phyloP scores from a whole-genome alignment of 495 filamentous ascomycete genomes.

The Emericellopsis terricola region DNA sequence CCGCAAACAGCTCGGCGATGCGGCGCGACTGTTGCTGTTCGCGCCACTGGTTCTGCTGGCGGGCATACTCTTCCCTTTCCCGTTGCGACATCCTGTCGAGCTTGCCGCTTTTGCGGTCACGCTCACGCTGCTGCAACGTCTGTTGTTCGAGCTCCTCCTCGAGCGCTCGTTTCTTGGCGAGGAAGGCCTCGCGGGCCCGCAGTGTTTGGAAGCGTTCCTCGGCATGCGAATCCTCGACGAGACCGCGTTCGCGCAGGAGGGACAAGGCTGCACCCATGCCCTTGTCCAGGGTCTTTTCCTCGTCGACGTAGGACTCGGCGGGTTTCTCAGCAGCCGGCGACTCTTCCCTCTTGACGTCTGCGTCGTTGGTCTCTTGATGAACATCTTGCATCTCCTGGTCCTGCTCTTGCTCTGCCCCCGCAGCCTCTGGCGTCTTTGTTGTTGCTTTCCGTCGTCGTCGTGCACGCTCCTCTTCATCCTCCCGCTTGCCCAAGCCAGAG shows the following conservation, averaged over 20 bases:
- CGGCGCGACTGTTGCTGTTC: slow-evolving; percentile 67
- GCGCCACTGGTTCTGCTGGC: slow-evolving; percentile 68
- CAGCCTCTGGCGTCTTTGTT: slow-evolving; percentile 25
- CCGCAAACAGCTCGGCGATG: slow-evolving; percentile 67
- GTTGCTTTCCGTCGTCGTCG: slow-evolving; percentile 20
- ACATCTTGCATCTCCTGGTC: slow-evolving; percentile 15
- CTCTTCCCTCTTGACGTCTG: slow-evolving; percentile 40
- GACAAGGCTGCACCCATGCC: slow-evolving; percentile 68
- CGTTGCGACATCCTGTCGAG: slow-evolving; percentile 74
- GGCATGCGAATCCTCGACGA: slow-evolving; percentile 46
- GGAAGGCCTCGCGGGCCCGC: slow-evolving; percentile 64
- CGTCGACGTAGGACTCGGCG: slow-evolving; percentile 61
- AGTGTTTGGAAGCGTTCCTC: slow-evolving; percentile 47
- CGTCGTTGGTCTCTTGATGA: slow-evolving; percentile 20
- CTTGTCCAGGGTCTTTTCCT: slow-evolving; percentile 57
- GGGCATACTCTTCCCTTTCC: slow-evolving; percentile 80
- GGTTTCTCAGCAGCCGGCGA: slow-evolving; percentile 28
- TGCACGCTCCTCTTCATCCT: slow-evolving; percentile 47
- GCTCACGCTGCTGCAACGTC: slow-evolving; percentile 69
- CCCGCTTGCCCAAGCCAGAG: slow-evolving; percentile 54
- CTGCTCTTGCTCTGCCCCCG: slow-evolving; percentile 31
- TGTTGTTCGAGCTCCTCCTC: slow-evolving; percentile 60
- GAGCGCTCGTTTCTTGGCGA: slow-evolving; percentile 54
- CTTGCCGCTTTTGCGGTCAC: slow-evolving; percentile 62
- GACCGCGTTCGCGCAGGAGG: slow-evolving; percentile 66